Conservation (phyloP, 768 basidiomycete genomes). For the Mrakia frigida region DNA sequence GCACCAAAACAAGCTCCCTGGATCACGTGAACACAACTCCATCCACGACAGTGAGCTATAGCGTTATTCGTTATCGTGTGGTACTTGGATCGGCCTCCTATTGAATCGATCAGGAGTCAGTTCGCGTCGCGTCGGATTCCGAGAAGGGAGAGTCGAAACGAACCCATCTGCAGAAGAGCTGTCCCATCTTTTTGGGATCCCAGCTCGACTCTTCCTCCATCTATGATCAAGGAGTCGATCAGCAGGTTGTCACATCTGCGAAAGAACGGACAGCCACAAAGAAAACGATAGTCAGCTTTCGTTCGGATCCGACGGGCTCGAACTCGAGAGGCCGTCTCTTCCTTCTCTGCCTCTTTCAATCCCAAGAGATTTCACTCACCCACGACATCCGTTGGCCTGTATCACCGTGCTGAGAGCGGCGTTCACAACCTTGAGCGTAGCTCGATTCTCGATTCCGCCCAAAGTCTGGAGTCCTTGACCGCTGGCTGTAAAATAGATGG, state of each 20-base stretch:
- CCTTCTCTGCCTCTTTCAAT: background rate
- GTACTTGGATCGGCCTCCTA: background rate
- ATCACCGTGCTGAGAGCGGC: slow-evolving; percentile 4
- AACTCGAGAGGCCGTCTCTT: background rate
- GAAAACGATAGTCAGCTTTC: background rate
- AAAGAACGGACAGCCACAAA: background rate
- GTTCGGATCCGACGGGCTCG: background rate
- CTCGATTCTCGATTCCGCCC: background rate
- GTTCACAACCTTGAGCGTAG: background rate
- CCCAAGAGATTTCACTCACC: background rate
- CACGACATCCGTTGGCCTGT: background rate
- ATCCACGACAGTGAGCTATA: background rate
- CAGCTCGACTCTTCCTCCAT: background rate
- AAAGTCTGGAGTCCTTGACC: slow-evolving; percentile 16
- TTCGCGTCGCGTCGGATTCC: background rate
- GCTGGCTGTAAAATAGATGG: slow-evolving; percentile 2
- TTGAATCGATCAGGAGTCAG: background rate
- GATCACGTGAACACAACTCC: background rate
- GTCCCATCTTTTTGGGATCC: background rate
- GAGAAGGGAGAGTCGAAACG: background rate
- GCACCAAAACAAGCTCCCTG: slow-evolving; percentile 7
- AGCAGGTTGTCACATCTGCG: slow-evolving; percentile 21
- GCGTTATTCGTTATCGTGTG: background rate
- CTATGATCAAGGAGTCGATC: slow-evolving; percentile 13
- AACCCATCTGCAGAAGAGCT: slow-evolving; percentile 14